Base-by-base conservation (phyloP, 192 early-diverging fungal genomes). In the Helicostylum pulchrum region DNA sequence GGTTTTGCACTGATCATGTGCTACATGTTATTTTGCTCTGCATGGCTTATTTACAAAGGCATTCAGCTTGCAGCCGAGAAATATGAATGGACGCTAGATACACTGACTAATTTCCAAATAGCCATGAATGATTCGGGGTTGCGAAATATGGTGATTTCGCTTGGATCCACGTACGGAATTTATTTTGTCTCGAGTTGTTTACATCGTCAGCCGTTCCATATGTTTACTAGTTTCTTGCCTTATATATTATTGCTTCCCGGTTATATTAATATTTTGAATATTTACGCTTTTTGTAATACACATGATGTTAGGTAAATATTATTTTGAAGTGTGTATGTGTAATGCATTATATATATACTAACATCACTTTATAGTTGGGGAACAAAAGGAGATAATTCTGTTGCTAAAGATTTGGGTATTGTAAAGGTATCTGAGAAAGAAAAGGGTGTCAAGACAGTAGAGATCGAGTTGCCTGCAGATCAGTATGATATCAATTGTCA, bases 251-350 rank as follows among this genome's bases (percentile, higher is more conserved):
- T 92, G 68, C 74, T 93, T 70, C 94, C 92, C 48, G 71, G 75
- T 17, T 81, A 70, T 52, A 80, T 90, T 57, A 97, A 96, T 76
- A 91, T 97, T 66, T 77, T 97, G 34, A 93, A 87, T 74, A 87
- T 97, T 15, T 97, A 95, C 56, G 91, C 94, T 1, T 96, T 95
- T 80, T 93, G 91, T 74, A 97, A 97, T 84, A 89, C 93, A 9
- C 94, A 96, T 85, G 95, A 96, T 65, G 92, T 97, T 64, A 78
- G 75, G 68, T 74, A 67, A 42, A 53, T 21, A 26, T 19, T 11
- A 11, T 21, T 21, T 53, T n/a, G n/a, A n/a, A n/a, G n/a, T n/a
- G n/a, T n/a, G n/a, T n/a, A n/a, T n/a, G n/a, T n/a, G n/a, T n/a
- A n/a, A n/a, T 20, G 19, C 7, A 51, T n/a, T n/a, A n/a, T n/a